Base-by-base conservation (phyloP, 2,329 filamentous ascomycete species). In the Hymenoscyphus infarciens region DNA sequence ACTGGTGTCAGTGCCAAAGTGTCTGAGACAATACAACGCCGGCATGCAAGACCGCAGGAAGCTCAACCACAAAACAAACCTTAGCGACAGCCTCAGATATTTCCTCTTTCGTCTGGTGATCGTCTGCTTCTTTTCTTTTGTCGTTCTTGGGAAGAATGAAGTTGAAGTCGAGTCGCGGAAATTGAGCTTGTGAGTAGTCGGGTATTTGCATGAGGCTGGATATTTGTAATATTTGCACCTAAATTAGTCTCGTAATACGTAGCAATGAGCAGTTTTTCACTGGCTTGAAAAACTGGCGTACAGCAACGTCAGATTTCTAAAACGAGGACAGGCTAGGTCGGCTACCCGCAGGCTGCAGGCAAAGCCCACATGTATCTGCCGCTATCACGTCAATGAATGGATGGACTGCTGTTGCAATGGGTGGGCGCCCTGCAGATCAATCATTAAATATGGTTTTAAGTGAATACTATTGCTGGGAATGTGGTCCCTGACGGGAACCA, bases 391-490 rank as follows among this genome's bases (percentile, higher is more conserved):
- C 35, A 38, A 27, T 42, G 35, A 22, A 35, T n/a, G 25, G 56
- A 45, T 62, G 25, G 25, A 27, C 16, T 38, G 56, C 22, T 19
- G 56, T 45, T 15, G 29, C n/a, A 55, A 19, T 45, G 54, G 22
- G 56, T 49, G 56, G 56, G 19, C 19, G 27, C 61, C 29, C 42
- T 62, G 38, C 27, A 62, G 45, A 35, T 45, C 42, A 22, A 29
- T 49, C 56, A 35, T 56, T 62, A 33, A 45, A 59, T 59, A 49
- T 56, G 16, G 15, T 49, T 38, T 33, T 49, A 54, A 49, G 56
- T 35, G 27, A 27, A 59, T 59, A 31, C 38, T 45, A 55, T 45
- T 59, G 53, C 38, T 63, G 15, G 57, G 15, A 62, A 49, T 59
- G n/a, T 22, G 4, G 35, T 39, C 25, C 31, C n/a, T 39, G 13